Base-by-base conservation (phyloP, 2,329 filamentous ascomycete species). In the Penicillium psychrosexuale region DNA sequence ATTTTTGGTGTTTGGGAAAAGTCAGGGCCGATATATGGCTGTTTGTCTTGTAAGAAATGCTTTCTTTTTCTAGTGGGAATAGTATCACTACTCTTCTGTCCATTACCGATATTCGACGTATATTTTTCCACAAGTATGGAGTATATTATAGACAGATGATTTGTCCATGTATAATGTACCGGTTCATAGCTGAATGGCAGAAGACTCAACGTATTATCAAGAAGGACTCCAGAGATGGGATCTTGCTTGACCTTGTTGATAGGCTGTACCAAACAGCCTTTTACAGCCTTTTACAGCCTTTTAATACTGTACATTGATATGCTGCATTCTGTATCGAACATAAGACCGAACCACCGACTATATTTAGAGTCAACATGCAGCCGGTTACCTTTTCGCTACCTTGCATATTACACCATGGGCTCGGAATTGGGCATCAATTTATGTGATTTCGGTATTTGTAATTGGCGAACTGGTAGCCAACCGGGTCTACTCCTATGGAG, bases 1-100 rank as follows among this genome's bases (percentile, higher is more conserved):
- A 13, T 52, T 46, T 38, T 19, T 42, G 49, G 48, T 55, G 54
- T 60, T 57, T 36, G 27, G 52, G 28, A 58, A 59, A 55, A 51
- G 27, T 59, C 37, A 48, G 40, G 36, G 36, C 46, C 33, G 51
- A 51, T 51, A 53, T 53, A 39, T 49, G 46, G 46, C 49, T 45
- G 5, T 37, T 37, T 46, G 30, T 50, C 47, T 38, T 50, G 39
- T 52, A 49, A 45, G 56, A 45, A 50, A 8, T 38, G n/a, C 4
- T 30, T 12, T 55, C 34, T 47, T 24, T 22, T 24, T 24, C 19
- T 54, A 53, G 40, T 59, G 48, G 22, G 34, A 51, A 50, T 27
- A 55, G 30, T 45, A 53, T 57, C 43, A 58, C 52, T 54, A 27
- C 49, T 58, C 52, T 48, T 42, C 31, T 55, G 38, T 51, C 24